Conservation (phyloP, 164 flowering plant genomes). For the Paratinospora sagittata region DNA sequence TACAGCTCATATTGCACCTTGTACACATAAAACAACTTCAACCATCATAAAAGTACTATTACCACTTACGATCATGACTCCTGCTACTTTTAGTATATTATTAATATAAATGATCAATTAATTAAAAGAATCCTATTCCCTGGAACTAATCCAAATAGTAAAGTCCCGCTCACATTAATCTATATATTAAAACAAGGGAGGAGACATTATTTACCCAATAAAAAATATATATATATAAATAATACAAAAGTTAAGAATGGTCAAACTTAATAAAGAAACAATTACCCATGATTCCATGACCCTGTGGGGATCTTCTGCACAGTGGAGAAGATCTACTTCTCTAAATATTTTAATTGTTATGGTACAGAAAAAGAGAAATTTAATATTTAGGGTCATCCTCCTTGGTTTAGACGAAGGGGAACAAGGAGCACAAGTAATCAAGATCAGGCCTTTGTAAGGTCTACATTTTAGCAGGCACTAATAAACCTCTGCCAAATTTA, state of each 20-base stretch:
- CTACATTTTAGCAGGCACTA: slow-evolving; percentile 6
- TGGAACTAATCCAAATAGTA: background rate
- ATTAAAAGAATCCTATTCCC: background rate
- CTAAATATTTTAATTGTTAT: slow-evolving; percentile 18
- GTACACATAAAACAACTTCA: background rate
- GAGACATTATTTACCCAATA: too few species aligned
- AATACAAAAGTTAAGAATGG: background rate
- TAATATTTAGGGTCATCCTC: slow-evolving; percentile 31
- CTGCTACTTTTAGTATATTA: background rate
- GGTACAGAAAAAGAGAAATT: slow-evolving; percentile 6
- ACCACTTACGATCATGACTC: background rate
- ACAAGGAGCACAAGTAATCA: slow-evolving; percentile 35
- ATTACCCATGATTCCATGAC: slow-evolving; percentile 20
- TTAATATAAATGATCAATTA: too few species aligned
- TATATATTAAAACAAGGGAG: too few species aligned
- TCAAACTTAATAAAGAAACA: background rate
- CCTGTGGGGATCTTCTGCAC: slow-evolving; percentile 38
- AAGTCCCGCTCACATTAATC: background rate
- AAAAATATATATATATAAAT: background rate
- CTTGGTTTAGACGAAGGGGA: slow-evolving; percentile 69
- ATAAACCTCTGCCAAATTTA: slow-evolving; percentile 6
- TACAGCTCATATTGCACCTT: background rate
- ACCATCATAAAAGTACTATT: background rate
- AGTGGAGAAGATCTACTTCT: slow-evolving; percentile 38
- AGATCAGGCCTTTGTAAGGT: background rate